Conservation (phyloP, 2,329 filamentous ascomycete species). For the Bertia moriformis region DNA sequence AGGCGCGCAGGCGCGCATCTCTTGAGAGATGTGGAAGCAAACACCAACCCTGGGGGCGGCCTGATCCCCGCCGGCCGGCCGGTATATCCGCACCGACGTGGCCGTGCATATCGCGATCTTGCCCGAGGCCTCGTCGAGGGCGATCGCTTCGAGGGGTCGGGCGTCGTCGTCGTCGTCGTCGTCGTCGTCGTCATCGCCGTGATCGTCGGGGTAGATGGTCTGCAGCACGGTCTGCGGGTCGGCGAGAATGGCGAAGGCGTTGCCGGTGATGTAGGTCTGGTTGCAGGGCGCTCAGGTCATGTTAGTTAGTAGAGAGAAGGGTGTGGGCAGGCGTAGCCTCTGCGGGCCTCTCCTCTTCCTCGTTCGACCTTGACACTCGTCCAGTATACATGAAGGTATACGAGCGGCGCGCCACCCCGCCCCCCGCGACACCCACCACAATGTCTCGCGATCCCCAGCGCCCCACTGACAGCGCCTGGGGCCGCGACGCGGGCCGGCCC, state of each 20-base stretch:
- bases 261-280: constrained; percentile 79
- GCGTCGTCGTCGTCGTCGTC: too few relatives aligned
- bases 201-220: constrained; percentile 81
- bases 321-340: constrained; percentile 2
- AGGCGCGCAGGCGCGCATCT: constrained; percentile 4
- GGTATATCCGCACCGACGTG: constrained; percentile 59
- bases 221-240: constrained; percentile 65
- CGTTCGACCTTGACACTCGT: constrained; percentile 14
- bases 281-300: constrained; percentile 4
- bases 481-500: constrained; percentile 62
- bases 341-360: constrained; percentile 3
- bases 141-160: constrained; percentile 57
- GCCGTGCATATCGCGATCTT: constrained; percentile 69
- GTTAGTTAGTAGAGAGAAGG: constrained; percentile 5
- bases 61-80: constrained; percentile 56
- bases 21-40: constrained; percentile 1
- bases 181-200: too few relatives aligned
- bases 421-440: too few relatives aligned
- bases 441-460: constrained; percentile 60
- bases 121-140: constrained; percentile 67
- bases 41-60: constrained; percentile 57
- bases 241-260: constrained; percentile 70
- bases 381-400: too few relatives aligned
- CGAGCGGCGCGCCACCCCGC: too few relatives aligned
- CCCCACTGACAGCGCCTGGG: constrained; percentile 63